phyloP scores from a whole-genome alignment of 768 basidiomycete species.

The Coprinopsis marcescibilis region DNA sequence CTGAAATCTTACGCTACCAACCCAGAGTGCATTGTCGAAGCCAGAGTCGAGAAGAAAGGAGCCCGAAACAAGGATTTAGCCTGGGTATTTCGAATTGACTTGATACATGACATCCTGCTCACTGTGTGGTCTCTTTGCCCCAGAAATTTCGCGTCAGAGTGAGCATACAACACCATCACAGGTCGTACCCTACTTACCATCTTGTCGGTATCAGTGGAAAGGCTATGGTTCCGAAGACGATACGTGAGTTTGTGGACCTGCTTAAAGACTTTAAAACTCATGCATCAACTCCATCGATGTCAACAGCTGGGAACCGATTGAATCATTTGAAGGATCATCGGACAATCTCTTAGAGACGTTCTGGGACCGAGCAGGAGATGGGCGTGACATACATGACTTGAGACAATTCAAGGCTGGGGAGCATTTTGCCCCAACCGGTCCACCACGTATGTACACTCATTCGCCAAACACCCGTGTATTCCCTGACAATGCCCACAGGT shows the following conservation, averaged over 20 bases:
- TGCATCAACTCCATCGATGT: not conserved
- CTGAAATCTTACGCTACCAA: conserved; percentile 1
- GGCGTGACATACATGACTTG: conserved; percentile 46
- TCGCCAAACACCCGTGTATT: no score
- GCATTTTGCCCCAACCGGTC: conserved; percentile 48
- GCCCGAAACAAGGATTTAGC: conserved; percentile 36
- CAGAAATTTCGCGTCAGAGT: conserved; percentile 60
- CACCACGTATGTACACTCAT: conserved; percentile 43
- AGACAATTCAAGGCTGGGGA: conserved; percentile 49
- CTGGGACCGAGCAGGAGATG: conserved; percentile 42
- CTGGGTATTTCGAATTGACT: conserved; percentile 38
- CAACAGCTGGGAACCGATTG: conserved; percentile 61
- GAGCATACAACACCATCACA: no score
- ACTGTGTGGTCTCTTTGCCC: conserved; percentile 7
- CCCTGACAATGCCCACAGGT: no score
- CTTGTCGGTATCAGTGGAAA: conserved; percentile 48
- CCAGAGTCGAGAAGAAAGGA: conserved; percentile 41
- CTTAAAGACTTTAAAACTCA: conserved; percentile 1
- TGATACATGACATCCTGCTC: conserved; percentile 7
- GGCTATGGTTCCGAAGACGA: conserved; percentile 46
- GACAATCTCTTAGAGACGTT: conserved; percentile 48
- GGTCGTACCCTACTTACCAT: no score
- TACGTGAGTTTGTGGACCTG: conserved; percentile 42
- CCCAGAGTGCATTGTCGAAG: conserved; percentile 49
- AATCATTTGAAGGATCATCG: conserved; percentile 54